Evolutionary conservation across 805 yeast species (phyloP), one percentile per base, ranked within the genome.

Genomic region (Cyberlindnera amylophila): DNA sequence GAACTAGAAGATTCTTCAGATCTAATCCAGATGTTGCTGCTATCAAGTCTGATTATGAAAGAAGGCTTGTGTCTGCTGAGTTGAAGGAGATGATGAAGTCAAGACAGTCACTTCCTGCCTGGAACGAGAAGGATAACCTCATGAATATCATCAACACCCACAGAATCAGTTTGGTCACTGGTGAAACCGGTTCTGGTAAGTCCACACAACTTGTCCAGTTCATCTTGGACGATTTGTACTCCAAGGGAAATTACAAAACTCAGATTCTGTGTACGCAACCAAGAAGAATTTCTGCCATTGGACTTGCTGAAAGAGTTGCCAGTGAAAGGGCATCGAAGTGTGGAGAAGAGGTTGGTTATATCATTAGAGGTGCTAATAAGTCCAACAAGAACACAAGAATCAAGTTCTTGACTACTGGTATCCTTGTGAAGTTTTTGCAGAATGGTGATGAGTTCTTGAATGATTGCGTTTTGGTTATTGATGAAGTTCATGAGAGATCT

Each of bases 181-280:
- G 98, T 60, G 99, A 93, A 61, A 91, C 98, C 0, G 98, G 98
- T 53, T 90, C 97, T 1, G 98, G 98, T 52, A 91, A 91, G 58
- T 87, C 96, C 1, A 91, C 99, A 0, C 99, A 91, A 59, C 79
- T 87, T 5, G 96, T 88, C 6, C 99, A 91, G 60, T 91, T 89
- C 52, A 68, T 91, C 16, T 64, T 91, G 14, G 98, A 91, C 59
- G 70, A 79, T 31, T 55, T 86, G 45, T 70, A 75, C 37, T 35
- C 64, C 0, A 58, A 63, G 11, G 74, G 74, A 0, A 59, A 61
- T 10, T 76, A 75, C 47, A 61, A 65, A 18, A 72, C 83, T 3
- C 74, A 71, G 31, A 84, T 91, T 4, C 67, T 91, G 1, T 89
- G 96, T 63, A 89, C 97, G 0, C 98, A 91, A 62, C 99, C 99